Evolutionary conservation across 345 rosid species (phyloP), one percentile per base, ranked within the genome.

Genomic region (Cochlearia excelsa): DNA sequence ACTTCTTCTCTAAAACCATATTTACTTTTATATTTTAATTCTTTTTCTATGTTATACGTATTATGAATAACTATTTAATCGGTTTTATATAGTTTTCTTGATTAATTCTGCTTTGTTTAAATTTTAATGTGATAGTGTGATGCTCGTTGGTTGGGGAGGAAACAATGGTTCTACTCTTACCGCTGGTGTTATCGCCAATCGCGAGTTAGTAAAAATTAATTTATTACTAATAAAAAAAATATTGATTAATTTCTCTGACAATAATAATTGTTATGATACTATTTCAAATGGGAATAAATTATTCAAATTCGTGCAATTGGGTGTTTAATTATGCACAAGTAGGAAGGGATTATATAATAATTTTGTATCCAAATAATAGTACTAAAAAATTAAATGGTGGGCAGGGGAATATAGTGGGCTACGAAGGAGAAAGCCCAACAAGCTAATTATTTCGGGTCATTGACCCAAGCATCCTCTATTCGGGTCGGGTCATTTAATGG

Each of bases 141-240:
- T 93, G 97, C 95, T 93, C 51, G 99, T 85, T 40, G 97, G 99
- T 2, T 93, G 97, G 97, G 99, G 95, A 10, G 97, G 97, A 51
- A 89, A 93, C 84, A 93, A 93, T 45, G 99, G 95, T 16, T 81
- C 85, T 1, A 87, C 99, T 29, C 95, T 93, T 46, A 93, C 95
- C 8, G 97, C 85, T 41, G 99, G 82, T 58, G 81, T 93, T 30
- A 85, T 89, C 10, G 95, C 97, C 7, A 93, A 93, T 83, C 68
- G 82, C 60, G 94, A 87, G 99, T 89, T 75, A 83, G 97, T 76
- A 59, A 3, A 52, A 1, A 5, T 6, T n/a, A 23, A 7, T 38
- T 51, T 23, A 7, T 39, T 5, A 5, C 35, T 31, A 31, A 31
- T 31, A n/a, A n/a, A n/a, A n/a, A n/a, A n/a, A n/a, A 33, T 33